Evolutionary conservation across 495 filamentous ascomycete species (phyloP), one percentile per base, ranked within the genome.

Genomic region (Tetracladium marchalianum): DNA sequence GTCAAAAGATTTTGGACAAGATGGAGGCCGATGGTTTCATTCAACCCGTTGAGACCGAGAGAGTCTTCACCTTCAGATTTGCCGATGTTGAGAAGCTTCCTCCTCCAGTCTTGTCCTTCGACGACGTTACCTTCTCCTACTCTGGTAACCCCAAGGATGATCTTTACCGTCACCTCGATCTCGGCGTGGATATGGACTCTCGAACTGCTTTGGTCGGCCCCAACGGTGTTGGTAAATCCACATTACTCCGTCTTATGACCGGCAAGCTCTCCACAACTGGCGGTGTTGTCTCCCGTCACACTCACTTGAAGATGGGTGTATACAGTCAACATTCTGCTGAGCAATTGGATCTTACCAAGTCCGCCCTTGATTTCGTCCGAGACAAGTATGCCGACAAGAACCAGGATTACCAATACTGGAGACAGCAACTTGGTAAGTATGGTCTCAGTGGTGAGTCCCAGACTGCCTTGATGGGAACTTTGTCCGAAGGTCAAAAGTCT

Each of bases 161-260:
- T 62, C 78, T 98, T 11, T 98, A 98, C 70, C 86, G 89, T 65
- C 76, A 94, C 68, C 78, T 99, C 32, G 92, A 99, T 66, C 82
- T 99, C 54, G 92, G 92, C 76, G 90, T 99, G 47, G 92, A 99
- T 66, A 99, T 99, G 92, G 92, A 99, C 69, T 93, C 86, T 46
- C 85, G 92, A 63, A 92, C 92, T 18, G 93, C 92, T 15, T 81
- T 99, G 41, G 92, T 99, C 58, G 92, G 92, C 35, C 92, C 92
- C 60, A 99, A 99, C 68, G 92, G 92, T 87, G 92, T 99, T 44
- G 92, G 92, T 60, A 99, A 99, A 71, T 97, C 93, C n/a, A 99
- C 92, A 11, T 77, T 99, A 31, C 81, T 99, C 31, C 85, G 87
- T 59, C 77, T 99, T 46, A 97, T 99, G 87, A 99, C 93, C 19